Evolutionary conservation across 345 rosid genomes (phyloP), one percentile per base, ranked within the genome.

Genomic region (Leavenworthia alabamica): DNA sequence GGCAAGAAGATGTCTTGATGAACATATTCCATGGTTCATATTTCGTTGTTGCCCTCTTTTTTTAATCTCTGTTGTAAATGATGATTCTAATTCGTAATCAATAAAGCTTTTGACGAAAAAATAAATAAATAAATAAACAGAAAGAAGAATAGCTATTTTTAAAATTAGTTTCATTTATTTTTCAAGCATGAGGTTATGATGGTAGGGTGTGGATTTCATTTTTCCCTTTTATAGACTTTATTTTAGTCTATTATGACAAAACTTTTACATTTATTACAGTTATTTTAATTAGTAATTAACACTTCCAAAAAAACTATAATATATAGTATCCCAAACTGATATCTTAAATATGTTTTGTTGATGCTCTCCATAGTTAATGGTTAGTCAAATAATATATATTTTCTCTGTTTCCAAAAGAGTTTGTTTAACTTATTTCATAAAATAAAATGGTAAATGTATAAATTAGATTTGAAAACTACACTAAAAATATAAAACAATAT

Each of bases 171-270:
- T 44, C 8, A 13, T 44, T 11, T 69, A 49, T 45, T 53, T 61
- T 20, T 45, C 50, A 33, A 53, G 67, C 62, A 61, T 44, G 73
- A 61, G 28, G 62, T 53, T 46, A 69, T 69, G 73, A 69, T 69
- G 62, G 35, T 62, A 36, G 11, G 56, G 28, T 45, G 73, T 69
- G 73, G 66, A 53, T 44, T 60, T 54, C 44, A 7, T 15, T 68
- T 8, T 12, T 2, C 15, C 56, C 8, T 20, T 66, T 45, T 12
- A 9, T 54, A 35, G 61, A 32, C 47, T 45, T 68, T 60, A 16
- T 33, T 7, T 7, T 24, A 16, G 17, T 45, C 1, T 49, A 55
- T 23, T 57, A 24, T 15, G 7, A 32, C 29, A 4, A 28, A 27
- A 37, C n/a, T 0, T 6, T 8, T 13, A n/a, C 37, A 8, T 43